These are phyloP conservation scores for Acanthamoeba sp. DNA, from an alignment of 208 protist species.

Conservation along the genomic window DNA sequence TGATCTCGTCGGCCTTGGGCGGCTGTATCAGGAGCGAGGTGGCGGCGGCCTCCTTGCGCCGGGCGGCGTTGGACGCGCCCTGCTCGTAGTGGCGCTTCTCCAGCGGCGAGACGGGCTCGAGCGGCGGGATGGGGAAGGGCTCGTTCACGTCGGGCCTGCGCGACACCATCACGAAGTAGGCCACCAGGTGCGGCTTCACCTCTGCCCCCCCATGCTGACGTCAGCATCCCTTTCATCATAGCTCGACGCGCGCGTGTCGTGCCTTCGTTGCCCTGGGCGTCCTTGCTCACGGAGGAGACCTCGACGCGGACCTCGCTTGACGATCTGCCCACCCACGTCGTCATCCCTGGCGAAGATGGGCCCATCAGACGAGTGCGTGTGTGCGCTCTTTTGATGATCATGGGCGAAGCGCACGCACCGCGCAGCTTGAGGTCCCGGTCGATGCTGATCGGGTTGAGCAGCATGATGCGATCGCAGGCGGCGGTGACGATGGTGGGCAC, in stretches of 20 bases:
- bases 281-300: constrained; percentile 20
- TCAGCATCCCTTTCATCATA: too few relatives aligned
- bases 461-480: constrained; percentile 50
- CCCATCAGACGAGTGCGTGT: too few relatives aligned
- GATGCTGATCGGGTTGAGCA: constrained; percentile 62
- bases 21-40: constrained; percentile 45
- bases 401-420: not conserved
- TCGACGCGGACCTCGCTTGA: constrained; percentile 68
- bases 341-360: constrained; percentile 28
- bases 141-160: not conserved
- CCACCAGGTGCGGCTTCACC: constrained; percentile 49
- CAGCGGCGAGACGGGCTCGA: constrained; percentile 7
- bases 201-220: not conserved
- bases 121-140: constrained; percentile 47
- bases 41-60: constrained; percentile 57
- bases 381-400: not conserved
- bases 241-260: too few relatives aligned
- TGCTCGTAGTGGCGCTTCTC: constrained; percentile 49
- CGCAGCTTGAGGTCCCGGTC: constrained; percentile 62
- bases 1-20: constrained; percentile 34
- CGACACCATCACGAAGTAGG: constrained; percentile 72
- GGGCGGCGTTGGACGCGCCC: constrained; percentile 8
- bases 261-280: not conserved
- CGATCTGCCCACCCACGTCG: constrained; percentile 66
- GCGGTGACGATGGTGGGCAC: constrained; percentile 70